Percentiles rank a stretch among this genome's conserved stretches.
Evolutionary conservation across 495 filamentous ascomycete species (phyloP).

Genomic region (Daldinia childiae): DNA sequence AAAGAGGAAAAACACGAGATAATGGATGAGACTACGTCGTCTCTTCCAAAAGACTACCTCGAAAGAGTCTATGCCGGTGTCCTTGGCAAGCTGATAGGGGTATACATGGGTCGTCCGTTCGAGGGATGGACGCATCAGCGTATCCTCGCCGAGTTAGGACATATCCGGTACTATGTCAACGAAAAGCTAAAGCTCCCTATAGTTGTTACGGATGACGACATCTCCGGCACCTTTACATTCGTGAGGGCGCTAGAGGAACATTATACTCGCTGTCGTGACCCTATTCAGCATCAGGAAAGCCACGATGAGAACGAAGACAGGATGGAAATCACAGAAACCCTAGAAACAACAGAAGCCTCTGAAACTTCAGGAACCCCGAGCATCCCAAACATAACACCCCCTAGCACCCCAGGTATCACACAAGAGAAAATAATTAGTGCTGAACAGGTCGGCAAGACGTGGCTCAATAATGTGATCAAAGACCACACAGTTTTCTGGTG

Average conservation of each 20-base stretch:
- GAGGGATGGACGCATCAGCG: constrained; percentile 49
- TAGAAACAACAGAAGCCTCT: background rate
- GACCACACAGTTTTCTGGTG: constrained; percentile 47
- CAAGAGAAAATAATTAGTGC: constrained; percentile 3
- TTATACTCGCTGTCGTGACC: background rate
- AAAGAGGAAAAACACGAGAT: background rate
- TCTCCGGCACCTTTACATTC: constrained; percentile 48
- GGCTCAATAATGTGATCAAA: constrained; percentile 47
- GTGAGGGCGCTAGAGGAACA: constrained; percentile 47
- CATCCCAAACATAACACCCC: too few species aligned
- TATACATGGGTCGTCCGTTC: constrained; percentile 48
- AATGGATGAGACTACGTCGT: background rate
- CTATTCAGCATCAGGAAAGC: too few species aligned
- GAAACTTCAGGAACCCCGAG: background rate
- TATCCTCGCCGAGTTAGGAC: constrained; percentile 43
- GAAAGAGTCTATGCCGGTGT: constrained; percentile 49
- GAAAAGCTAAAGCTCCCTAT: constrained; percentile 37
- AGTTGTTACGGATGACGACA: constrained; percentile 48
- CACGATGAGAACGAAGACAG: background rate
- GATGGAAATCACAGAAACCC: background rate
- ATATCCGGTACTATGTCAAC: constrained; percentile 47
- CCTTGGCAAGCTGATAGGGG: constrained; percentile 49
- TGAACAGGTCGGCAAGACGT: constrained; percentile 45
- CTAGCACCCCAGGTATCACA: background rate
- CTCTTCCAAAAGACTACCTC: constrained; percentile 42